A percentile compares a stretch with the other conserved stretches of the same genome.
These are phyloP conservation scores for Fusarium sp. DNA, from an alignment of 2,329 filamentous ascomycete species.

Conservation along the genomic window DNA sequence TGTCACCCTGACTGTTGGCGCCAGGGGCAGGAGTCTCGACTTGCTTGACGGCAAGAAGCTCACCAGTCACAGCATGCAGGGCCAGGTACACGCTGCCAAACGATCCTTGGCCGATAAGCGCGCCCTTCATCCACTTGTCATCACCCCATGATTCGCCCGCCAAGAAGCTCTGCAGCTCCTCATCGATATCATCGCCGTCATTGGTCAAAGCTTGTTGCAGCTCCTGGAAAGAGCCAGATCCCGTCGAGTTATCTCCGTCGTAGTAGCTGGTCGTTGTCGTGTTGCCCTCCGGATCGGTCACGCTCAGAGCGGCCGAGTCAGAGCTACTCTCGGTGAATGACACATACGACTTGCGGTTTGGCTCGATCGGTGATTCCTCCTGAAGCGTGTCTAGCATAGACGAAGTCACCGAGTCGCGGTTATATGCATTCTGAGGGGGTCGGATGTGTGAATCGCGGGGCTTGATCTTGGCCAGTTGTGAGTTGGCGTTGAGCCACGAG, in stretches of 20 bases:
- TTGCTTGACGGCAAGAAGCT: constrained; percentile 98
- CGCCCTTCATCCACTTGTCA: constrained; percentile 99
- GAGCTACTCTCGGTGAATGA: constrained; percentile 82
- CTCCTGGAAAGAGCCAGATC: constrained; percentile 81
- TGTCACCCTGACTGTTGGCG: constrained; percentile 82
- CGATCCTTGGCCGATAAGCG: constrained; percentile 94
- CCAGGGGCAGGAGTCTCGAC: constrained; percentile 88
- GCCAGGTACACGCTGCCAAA: constrained; percentile 97
- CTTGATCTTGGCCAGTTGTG: constrained; percentile 53
- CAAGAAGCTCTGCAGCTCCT: constrained; percentile 89
- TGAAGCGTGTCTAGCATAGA: constrained; percentile 90
- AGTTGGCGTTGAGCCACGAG: constrained; percentile 76
- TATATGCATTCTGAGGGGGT: constrained; percentile 54
- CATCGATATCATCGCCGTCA: constrained; percentile 91
- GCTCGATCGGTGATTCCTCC: constrained; percentile 88
- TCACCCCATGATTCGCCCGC: constrained; percentile 95
- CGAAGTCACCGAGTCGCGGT: constrained; percentile 88
- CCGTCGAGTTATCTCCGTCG: constrained; percentile 80
- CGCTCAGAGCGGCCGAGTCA: constrained; percentile 75
- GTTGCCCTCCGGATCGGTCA: constrained; percentile 82
- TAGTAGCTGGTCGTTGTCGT: constrained; percentile 81
- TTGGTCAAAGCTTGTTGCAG: constrained; percentile 86
- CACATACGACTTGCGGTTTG: constrained; percentile 95
- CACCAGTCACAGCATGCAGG: constrained; percentile 93
- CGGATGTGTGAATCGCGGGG: constrained; percentile 62